Percentiles rank a stretch among this genome's conserved stretches.
phyloP scores from a whole-genome alignment of 2,329 filamentous ascomycete species.

The Pestalotiopsis sp. region DNA sequence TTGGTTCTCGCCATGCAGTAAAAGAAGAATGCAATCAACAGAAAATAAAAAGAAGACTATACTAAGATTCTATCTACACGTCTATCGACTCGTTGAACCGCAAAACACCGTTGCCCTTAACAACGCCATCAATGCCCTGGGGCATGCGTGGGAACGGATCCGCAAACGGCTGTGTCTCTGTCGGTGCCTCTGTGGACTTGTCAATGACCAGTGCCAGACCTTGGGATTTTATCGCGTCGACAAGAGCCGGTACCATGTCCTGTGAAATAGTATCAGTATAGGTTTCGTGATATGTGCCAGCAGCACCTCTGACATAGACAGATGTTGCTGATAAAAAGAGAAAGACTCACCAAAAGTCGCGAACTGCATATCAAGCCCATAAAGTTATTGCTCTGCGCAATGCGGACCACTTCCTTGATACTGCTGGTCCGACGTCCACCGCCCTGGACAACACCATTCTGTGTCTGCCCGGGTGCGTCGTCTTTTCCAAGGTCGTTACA shows the following conservation, averaged over 20 bases:
- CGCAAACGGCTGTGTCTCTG: constrained; percentile 39
- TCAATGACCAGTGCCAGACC: constrained; percentile 92
- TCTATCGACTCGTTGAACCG: constrained; percentile 93
- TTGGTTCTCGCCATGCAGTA: background rate
- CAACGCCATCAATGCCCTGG: constrained; percentile 83
- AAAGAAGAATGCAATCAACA: background rate
- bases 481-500: constrained; percentile 87
- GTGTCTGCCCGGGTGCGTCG: constrained; percentile 36
- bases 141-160: constrained; percentile 65
- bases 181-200: constrained; percentile 64
- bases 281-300: background rate
- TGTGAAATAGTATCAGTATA: constrained; percentile 39
- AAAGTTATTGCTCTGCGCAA: constrained; percentile 94
- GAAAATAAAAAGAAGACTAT: background rate
- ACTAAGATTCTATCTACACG: constrained; percentile 41
- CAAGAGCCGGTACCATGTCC: constrained; percentile 91
- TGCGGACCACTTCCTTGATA: constrained; percentile 91
- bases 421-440: constrained; percentile 78
- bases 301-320: background rate
- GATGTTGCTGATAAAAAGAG: background rate
- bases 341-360: constrained; percentile 71
- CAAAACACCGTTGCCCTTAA: constrained; percentile 85
- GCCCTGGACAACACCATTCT: constrained; percentile 42
- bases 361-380: constrained; percentile 96
- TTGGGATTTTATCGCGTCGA: constrained; percentile 92